phyloP scores from a whole-genome alignment of 768 basidiomycete species.

The Mycena galopus region DNA sequence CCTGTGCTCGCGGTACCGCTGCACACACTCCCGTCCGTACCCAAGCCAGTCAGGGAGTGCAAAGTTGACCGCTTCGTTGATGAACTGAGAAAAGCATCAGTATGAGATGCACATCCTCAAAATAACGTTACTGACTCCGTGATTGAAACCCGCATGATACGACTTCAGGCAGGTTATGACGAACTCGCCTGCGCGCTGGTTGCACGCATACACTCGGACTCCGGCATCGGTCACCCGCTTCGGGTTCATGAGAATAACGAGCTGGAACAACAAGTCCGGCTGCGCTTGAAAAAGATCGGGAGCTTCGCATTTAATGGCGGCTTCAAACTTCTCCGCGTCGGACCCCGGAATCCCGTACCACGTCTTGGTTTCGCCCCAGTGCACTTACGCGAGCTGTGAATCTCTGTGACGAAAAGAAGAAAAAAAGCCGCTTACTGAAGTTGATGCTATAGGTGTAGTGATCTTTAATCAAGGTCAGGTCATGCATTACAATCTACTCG shows the following conservation, averaged over 20 bases:
- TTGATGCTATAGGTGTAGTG: slow-evolving; percentile 98
- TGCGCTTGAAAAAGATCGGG: slow-evolving; percentile 99
- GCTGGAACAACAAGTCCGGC: slow-evolving; percentile 95
- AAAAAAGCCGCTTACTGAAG: slow-evolving; percentile 73
- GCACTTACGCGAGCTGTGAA: slow-evolving; percentile 69
- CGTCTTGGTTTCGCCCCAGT: slow-evolving; percentile 99
- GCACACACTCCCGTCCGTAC: slow-evolving; percentile 88
- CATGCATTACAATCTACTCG: slow-evolving; percentile 25
- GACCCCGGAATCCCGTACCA: slow-evolving; percentile 99
- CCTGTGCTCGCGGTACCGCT: slow-evolving; percentile 89
- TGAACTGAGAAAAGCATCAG: slow-evolving; percentile 69
- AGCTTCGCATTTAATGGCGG: slow-evolving; percentile 93
- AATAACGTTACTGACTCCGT: slow-evolving; percentile 77
- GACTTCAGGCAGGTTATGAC: slow-evolving; percentile 98
- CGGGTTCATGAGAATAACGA: slow-evolving; percentile 98
- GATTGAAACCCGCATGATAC: slow-evolving; percentile 98
- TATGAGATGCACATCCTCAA: slow-evolving; percentile 26
- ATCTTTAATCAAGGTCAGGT: slow-evolving; percentile 67
- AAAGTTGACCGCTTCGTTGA: slow-evolving; percentile 99
- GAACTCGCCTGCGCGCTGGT: slow-evolving; percentile 97
- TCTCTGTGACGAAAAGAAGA: slow-evolving; percentile 30
- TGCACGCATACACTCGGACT: slow-evolving; percentile 93
- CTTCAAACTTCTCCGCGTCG: slow-evolving; percentile 96
- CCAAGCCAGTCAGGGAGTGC: slow-evolving; percentile 96
- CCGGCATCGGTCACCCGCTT: slow-evolving; percentile 87